Evolutionary conservation across 2,329 filamentous ascomycete species (phyloP), one percentile per base, ranked within the genome.

Genomic region (Colletotrichum sp.): DNA sequence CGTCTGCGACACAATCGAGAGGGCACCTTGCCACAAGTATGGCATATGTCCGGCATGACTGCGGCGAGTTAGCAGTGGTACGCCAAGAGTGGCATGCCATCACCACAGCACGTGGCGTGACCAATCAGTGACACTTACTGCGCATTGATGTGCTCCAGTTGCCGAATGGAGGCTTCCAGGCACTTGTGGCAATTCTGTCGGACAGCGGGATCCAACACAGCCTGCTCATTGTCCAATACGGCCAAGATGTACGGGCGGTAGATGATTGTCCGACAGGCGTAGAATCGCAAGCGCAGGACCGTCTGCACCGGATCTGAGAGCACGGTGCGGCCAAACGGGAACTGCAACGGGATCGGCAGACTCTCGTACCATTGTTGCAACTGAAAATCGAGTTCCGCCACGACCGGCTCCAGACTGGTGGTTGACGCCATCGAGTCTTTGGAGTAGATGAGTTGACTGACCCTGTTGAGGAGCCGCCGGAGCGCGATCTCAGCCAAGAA

Each of bases 341-440:
- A 97, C 80, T 95, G 94, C 75, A 97, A 89, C 5, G 94, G 90
- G 55, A 91, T 83, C 7, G 95, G 95, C 59, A 97, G 87, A 78
- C 91, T 94, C 80, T 96, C 94, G 81, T 96, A 96, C 95, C 95
- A 97, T 82, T 96, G 95, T 7, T 92, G 93, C 66, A 97, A 87
- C 84, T 97, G 95, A 81, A 93, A 96, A 83, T 96, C 95, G 49
- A 97, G 89, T 82, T 96, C 95, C 15, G 93, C 92, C 28, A 95
- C 94, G 13, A 97, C 91, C 1, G 94, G 95, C 76, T 95, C 94
- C 44, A 96, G 88, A 78, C 93, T 93, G 16, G 92, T 92, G 21
- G 94, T 94, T 15, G 94, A 93, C 18, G 93, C 90, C 83, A 92
- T 91, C 5, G 92, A 93, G 80, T 93, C 92, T 80, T 94, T 94